Conservation (phyloP, 2,329 filamentous ascomycete genomes). For the Alternaria dauci region DNA sequence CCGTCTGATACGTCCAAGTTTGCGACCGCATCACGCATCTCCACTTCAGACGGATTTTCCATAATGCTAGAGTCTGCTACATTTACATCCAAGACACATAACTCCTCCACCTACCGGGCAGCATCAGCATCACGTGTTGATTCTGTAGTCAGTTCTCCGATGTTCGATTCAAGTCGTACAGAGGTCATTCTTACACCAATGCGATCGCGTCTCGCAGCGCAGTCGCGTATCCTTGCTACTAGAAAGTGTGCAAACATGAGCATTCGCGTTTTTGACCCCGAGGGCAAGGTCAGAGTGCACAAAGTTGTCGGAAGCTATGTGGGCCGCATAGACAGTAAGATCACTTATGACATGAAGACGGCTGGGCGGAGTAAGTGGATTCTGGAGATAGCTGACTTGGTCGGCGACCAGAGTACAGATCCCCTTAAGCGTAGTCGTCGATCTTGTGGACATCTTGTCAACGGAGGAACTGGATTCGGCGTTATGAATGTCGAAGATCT, state of each 20-base stretch:
- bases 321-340: conserved; percentile 65
- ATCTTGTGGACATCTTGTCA: conserved; percentile 29
- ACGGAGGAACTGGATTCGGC: conserved; percentile 14
- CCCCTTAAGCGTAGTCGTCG: conserved; percentile 10
- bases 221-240: conserved; percentile 69
- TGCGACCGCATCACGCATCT: conserved; percentile 15
- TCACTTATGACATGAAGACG: conserved; percentile 61
- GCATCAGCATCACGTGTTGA: conserved; percentile 28
- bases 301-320: conserved; percentile 69
- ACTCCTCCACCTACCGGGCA: background rate
- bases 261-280: conserved; percentile 62
- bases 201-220: conserved; percentile 70
- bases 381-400: conserved; percentile 35
- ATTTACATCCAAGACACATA: background rate
- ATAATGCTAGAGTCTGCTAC: conserved; percentile 1
- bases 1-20: conserved; percentile 45
- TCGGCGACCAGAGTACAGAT: conserved; percentile 14
- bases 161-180: conserved; percentile 11
- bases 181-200: conserved; percentile 50
- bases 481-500: conserved; percentile 26
- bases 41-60: background rate
- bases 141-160: conserved; percentile 27
- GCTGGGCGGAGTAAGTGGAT: conserved; percentile 36
- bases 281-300: conserved; percentile 61
- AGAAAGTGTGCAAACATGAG: conserved; percentile 63